Conservation (phyloP, 768 basidiomycete genomes). For the Mycena chlorophos region DNA sequence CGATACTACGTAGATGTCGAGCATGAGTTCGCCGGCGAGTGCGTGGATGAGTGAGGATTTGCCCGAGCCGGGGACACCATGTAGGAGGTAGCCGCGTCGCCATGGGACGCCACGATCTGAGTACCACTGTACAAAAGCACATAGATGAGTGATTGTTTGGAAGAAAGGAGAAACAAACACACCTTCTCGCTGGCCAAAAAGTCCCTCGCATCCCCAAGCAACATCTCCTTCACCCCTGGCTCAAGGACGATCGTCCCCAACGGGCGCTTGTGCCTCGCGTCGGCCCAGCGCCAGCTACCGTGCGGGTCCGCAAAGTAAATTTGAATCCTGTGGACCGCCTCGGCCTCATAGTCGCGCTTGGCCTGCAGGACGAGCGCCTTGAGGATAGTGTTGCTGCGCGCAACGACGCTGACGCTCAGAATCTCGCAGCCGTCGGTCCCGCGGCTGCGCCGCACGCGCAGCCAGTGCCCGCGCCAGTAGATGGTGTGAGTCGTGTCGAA, state of each 20-base stretch:
- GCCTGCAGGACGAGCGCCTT: constrained; percentile 88
- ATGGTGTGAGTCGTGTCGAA: constrained; percentile 88
- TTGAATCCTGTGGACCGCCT: constrained; percentile 79
- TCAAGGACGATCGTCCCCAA: constrained; percentile 85
- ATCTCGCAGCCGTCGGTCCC: constrained; percentile 64
- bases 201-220: constrained; percentile 77
- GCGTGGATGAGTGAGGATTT: constrained; percentile 87
- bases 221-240: constrained; percentile 88
- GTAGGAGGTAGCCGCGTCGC: constrained; percentile 82
- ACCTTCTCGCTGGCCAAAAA: constrained; percentile 84
- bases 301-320: constrained; percentile 89
- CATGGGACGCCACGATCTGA: constrained; percentile 92
- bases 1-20: constrained; percentile 91
- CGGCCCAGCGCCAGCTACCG: constrained; percentile 86
- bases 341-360: constrained; percentile 87
- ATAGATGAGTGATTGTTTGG: neutral
- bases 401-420: constrained; percentile 81
- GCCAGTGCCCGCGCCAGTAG: constrained; percentile 82
- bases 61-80: constrained; percentile 83
- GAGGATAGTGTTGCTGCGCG: constrained; percentile 78
- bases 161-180: constrained; percentile 19
- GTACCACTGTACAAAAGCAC: constrained; percentile 73
- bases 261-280: constrained; percentile 86
- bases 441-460: constrained; percentile 59
- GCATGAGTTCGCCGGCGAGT: constrained; percentile 83